Conservation (phyloP, 1,284 basidiomycete species). For the Neonothopanus nambi region DNA sequence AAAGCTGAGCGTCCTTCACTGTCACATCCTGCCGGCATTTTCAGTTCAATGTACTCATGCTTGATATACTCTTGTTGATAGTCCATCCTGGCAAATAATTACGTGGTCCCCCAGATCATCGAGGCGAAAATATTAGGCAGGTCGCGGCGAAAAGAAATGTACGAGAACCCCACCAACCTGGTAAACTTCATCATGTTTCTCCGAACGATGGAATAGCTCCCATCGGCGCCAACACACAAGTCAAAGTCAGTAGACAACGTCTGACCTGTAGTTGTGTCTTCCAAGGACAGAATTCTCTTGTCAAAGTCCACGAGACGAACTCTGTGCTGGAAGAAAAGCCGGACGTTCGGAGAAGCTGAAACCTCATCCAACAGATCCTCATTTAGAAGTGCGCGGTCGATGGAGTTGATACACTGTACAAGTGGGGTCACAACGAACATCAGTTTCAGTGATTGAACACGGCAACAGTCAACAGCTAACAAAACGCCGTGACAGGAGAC, state of each 20-base stretch:
- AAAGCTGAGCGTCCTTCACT: slow-evolving; percentile 65
- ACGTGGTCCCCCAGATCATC: slow-evolving; percentile 5
- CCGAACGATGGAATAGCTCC: slow-evolving; percentile 84
- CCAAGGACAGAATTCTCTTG: slow-evolving; percentile 52
- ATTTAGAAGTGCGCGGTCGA: slow-evolving; percentile 87
- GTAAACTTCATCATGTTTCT: slow-evolving; percentile 89
- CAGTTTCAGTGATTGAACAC: neutral
- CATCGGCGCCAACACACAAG: slow-evolving; percentile 88
- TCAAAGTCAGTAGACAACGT: slow-evolving; percentile 65
- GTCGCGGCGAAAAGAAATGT: slow-evolving; percentile 21
- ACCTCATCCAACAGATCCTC: slow-evolving; percentile 79
- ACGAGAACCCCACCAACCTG: slow-evolving; percentile 55
- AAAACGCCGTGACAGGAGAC: slow-evolving; percentile 16
- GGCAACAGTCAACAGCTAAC: neutral
- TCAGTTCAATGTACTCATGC: slow-evolving; percentile 95
- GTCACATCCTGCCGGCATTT: slow-evolving; percentile 82
- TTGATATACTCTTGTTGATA: slow-evolving; percentile 93
- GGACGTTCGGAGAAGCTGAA: slow-evolving; percentile 62
- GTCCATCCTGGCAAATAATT: slow-evolving; percentile 68
- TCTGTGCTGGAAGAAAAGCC: slow-evolving; percentile 81
- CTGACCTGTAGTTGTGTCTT: slow-evolving; percentile 42
- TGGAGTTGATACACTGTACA: slow-evolving; percentile 86
- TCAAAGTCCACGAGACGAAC: slow-evolving; percentile 77
- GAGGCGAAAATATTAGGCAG: slow-evolving; percentile 12
- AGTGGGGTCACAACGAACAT: neutral